Evolutionary conservation across 306 rosid genomes (phyloP), one percentile per base, ranked within the genome.

Genomic region (Elaeagnus macrophylla): DNA sequence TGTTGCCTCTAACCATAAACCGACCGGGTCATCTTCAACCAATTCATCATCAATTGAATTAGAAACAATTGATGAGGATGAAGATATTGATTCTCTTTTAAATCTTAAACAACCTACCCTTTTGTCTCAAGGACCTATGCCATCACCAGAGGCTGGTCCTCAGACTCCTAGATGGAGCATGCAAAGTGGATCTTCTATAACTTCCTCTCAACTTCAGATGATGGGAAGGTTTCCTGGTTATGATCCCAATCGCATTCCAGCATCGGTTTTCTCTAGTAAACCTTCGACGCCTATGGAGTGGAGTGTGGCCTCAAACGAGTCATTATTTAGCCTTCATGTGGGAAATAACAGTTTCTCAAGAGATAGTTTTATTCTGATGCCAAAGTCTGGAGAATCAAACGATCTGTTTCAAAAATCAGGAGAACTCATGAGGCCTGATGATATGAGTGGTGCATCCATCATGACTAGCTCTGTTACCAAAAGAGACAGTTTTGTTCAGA

Each of bases 341-440:
- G 94, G 83, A 40, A 84, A 78, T 15, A 70, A 56, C 70, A 84
- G 94, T 51, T 84, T 84, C 78, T 67, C 85, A 9, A 73, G 12
- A 44, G 94, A 84, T 1, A 25, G 32, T 25, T 25, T 39, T 70
- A 7, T 12, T 69, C 42, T 35, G 49, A 11, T 69, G 68, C 32
- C 32, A 25, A 25, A 25, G 2, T 25, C 2, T 25, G 32, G 32
- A 25, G 32, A 25, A 25, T 25, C 32, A 25, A 25, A 25, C 32
- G 4, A 25, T 1, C 5, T 25, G 69, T 25, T 69, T 6, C 53
- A 54, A 41, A 69, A 69, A 69, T 69, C 74, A 11, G 64, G 74
- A 10, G 74, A 69, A 53, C 48, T 69, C 38, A 73, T 35, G 48
- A 71, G 49, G 54, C 61, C 60, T 13, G 74, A 67, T 51, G 80